Conservation (phyloP, 2,329 filamentous ascomycete genomes). For the Podosphaera xanthii region DNA sequence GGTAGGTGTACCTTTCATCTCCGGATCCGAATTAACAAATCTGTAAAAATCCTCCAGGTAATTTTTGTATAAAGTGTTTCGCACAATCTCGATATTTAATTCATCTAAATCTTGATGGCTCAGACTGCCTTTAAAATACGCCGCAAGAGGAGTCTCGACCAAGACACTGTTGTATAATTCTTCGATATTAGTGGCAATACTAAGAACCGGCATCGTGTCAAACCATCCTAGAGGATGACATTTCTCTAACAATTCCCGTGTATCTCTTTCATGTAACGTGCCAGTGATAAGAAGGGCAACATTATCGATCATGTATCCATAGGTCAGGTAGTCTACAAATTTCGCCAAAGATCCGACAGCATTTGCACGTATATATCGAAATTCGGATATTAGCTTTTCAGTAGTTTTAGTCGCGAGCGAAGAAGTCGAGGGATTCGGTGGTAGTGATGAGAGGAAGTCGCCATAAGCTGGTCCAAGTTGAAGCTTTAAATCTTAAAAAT, state of each 20-base stretch:
- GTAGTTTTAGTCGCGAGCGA: slow-evolving; percentile 85
- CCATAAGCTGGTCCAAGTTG: slow-evolving; percentile 93
- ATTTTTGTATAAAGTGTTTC: slow-evolving; percentile 98
- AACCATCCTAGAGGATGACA: slow-evolving; percentile 98
- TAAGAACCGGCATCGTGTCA: slow-evolving; percentile 94
- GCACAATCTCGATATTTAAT: slow-evolving; percentile 96
- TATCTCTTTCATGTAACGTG: slow-evolving; percentile 91
- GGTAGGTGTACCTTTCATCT: slow-evolving; percentile 72
- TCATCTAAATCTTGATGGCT: slow-evolving; percentile 95
- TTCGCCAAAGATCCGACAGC: slow-evolving; percentile 74
- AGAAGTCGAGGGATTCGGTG: slow-evolving; percentile 91
- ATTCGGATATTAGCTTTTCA: slow-evolving; percentile 94
- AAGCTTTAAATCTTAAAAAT: slow-evolving; percentile 64
- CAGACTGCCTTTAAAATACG: slow-evolving; percentile 92
- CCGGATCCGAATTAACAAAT: slow-evolving; percentile 76
- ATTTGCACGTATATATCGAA: slow-evolving; percentile 87
- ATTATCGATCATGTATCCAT: slow-evolving; percentile 99
- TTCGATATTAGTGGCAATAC: slow-evolving; percentile 94
- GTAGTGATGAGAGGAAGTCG: slow-evolving; percentile 82
- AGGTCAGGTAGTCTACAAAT: slow-evolving; percentile 96
- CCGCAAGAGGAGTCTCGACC: slow-evolving; percentile 84
- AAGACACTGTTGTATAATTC: slow-evolving; percentile 96
- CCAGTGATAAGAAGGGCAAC: slow-evolving; percentile 94
- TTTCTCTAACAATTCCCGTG: slow-evolving; percentile 76
- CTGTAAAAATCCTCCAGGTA: slow-evolving; percentile 94